Evolutionary conservation across 2,329 filamentous ascomycete species (phyloP).

Genomic region (Talaromyces sp.): DNA sequence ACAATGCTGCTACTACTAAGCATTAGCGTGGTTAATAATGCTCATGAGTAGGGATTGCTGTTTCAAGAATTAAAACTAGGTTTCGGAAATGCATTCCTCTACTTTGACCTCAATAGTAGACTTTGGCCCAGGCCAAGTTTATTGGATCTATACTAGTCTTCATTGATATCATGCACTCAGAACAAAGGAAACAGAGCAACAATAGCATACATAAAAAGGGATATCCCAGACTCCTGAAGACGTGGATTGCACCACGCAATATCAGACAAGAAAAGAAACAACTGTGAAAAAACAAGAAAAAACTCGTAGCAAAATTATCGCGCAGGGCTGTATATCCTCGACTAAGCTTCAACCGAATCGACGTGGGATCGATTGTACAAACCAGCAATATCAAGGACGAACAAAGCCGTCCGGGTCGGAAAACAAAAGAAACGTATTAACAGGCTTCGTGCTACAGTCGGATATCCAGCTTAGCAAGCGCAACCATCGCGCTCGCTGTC

Average conservation of each 20-base stretch:
- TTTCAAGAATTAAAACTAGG: neutral
- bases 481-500: conserved; percentile 91
- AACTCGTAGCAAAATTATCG: neutral
- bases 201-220: conserved; percentile 10
- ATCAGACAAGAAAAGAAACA: conserved; percentile 11
- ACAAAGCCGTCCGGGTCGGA: conserved; percentile 3
- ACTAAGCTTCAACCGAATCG: neutral
- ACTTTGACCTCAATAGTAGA: neutral
- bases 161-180: neutral
- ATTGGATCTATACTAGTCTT: conserved; percentile 1
- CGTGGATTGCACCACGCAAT: conserved; percentile 5
- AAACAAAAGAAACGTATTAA: conserved; percentile 7
- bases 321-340: neutral
- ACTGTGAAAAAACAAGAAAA: neutral
- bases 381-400: conserved; percentile 4
- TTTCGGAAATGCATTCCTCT: neutral
- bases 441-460: conserved; percentile 19
- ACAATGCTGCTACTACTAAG: neutral
- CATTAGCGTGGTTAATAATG: too few species aligned
- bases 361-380: conserved; percentile 1
- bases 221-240: conserved; percentile 23
- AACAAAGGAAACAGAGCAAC: neutral
- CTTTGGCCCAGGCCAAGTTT: neutral
- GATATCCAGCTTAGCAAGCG: conserved; percentile 67
- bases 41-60: neutral